These are phyloP conservation scores for Entomortierella beljakovae DNA, from an alignment of 192 early-diverging fungal species.

Conservation along the genomic window DNA sequence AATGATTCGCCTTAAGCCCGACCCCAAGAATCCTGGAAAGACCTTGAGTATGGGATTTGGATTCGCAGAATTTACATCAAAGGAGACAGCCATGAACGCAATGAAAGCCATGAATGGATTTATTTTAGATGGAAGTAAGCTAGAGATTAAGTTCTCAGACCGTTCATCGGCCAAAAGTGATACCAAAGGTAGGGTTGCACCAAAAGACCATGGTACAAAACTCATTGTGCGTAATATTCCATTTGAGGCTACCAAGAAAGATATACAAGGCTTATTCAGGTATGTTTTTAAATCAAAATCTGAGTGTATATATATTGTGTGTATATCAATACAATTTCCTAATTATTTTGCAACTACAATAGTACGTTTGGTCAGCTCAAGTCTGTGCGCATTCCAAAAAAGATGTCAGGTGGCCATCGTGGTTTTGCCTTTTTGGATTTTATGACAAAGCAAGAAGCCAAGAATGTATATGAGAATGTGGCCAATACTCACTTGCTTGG, in stretches of 20 bases:
- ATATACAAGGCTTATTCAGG: conserved; percentile 89
- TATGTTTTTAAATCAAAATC: conserved; percentile 63
- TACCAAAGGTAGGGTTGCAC: conserved; percentile 29
- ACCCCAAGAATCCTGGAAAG: conserved; percentile 83
- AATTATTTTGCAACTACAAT: neutral
- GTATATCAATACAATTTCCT: neutral
- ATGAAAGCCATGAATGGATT: conserved; percentile 90
- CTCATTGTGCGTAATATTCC: conserved; percentile 95
- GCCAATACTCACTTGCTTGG: conserved; percentile 96
- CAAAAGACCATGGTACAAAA: conserved; percentile 81
- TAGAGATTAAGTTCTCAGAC: conserved; percentile 94
- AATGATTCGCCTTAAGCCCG: conserved; percentile 86
- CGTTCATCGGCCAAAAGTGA: conserved; percentile 61
- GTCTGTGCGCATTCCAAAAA: conserved; percentile 93
- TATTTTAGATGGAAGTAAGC: conserved; percentile 87
- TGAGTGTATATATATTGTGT: no score
- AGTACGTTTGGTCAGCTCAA: conserved; percentile 95
- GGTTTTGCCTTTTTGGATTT: conserved; percentile 99
- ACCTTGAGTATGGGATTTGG: conserved; percentile 97
- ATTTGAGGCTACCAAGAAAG: conserved; percentile 96
- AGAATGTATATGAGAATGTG: conserved; percentile 88
- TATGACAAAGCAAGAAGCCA: conserved; percentile 95
- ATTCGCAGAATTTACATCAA: conserved; percentile 90
- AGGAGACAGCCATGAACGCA: conserved; percentile 85
- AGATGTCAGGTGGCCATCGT: conserved; percentile 92